phyloP scores from a whole-genome alignment of 306 rosid genomes.

The Sindora glabra region DNA sequence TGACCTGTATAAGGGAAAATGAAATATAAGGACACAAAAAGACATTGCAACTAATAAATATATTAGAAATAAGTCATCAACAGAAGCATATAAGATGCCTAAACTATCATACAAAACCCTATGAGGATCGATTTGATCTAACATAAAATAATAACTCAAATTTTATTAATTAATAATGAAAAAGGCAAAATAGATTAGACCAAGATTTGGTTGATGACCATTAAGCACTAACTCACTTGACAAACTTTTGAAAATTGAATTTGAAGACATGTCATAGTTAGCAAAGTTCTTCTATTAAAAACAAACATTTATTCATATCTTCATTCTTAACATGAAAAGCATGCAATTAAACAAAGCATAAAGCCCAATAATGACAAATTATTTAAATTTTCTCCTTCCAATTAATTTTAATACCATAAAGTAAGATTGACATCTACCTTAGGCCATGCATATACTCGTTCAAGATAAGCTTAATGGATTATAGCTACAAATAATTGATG shows the following conservation, averaged over 20 bases:
- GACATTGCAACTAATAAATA: not conserved
- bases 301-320: too few species aligned
- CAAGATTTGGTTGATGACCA: not conserved
- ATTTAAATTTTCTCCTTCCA: not conserved
- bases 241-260: not conserved
- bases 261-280: not conserved
- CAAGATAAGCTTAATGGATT: not conserved
- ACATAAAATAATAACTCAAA: not conserved
- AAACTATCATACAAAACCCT: not conserved
- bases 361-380: not conserved
- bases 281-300: too few species aligned
- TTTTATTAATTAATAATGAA: not conserved
- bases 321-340: too few species aligned
- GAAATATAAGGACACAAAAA: not conserved
- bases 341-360: not conserved
- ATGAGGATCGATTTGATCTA: not conserved
- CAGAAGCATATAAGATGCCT: not conserved
- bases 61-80: not conserved
- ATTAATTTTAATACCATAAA: not conserved
- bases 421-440: not conserved
- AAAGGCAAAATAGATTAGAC: not conserved
- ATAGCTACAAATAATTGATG: not conserved
- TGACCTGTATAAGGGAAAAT: conserved; percentile 32
- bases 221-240: not conserved
- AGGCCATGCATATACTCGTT: not conserved